Percentiles rank a stretch among this genome's conserved stretches.
phyloP scores from a whole-genome alignment of 805 yeast species.

The Metschnikowia reukaufii region DNA sequence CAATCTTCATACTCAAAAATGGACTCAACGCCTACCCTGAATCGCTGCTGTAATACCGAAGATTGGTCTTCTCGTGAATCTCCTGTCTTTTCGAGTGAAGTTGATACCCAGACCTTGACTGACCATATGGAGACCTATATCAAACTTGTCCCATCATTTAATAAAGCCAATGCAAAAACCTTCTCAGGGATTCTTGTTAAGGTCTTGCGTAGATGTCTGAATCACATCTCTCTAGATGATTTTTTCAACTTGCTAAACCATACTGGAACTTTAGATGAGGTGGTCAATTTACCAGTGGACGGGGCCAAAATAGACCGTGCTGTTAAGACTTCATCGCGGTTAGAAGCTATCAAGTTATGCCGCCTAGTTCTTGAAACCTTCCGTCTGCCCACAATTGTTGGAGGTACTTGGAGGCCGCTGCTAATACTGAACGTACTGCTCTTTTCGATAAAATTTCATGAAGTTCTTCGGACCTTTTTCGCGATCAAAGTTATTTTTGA shows the following conservation, averaged over 20 bases:
- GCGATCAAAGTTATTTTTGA: conserved; percentile 36
- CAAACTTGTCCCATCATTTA: no score
- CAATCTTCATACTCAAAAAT: no score
- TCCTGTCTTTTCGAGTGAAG: no score
- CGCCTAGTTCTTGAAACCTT: conserved; percentile 33
- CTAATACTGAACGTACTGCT: conserved; percentile 10
- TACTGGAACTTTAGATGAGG: conserved; percentile 20
- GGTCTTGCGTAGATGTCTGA: conserved; percentile 25
- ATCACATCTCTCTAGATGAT: conserved; percentile 38
- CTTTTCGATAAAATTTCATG: conserved; percentile 39
- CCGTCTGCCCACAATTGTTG: conserved; percentile 20
- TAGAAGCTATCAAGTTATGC: conserved; percentile 22
- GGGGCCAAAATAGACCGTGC: no score
- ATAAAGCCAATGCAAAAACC: no score
- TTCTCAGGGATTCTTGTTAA: conserved; percentile 23
- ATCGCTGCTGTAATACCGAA: no score
- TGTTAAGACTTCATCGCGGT: no score
- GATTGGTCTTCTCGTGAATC: no score
- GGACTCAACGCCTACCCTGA: no score
- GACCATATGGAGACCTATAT: no score
- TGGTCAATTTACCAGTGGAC: no score
- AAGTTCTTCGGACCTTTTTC: conserved; percentile 40
- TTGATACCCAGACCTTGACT: no score
- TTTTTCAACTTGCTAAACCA: conserved; percentile 41
- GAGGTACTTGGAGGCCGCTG: background rate